A percentile compares a stretch with the other conserved stretches of the same genome.
Conservation (phyloP, 495 filamentous ascomycete species). For the Neurospora africana region DNA sequence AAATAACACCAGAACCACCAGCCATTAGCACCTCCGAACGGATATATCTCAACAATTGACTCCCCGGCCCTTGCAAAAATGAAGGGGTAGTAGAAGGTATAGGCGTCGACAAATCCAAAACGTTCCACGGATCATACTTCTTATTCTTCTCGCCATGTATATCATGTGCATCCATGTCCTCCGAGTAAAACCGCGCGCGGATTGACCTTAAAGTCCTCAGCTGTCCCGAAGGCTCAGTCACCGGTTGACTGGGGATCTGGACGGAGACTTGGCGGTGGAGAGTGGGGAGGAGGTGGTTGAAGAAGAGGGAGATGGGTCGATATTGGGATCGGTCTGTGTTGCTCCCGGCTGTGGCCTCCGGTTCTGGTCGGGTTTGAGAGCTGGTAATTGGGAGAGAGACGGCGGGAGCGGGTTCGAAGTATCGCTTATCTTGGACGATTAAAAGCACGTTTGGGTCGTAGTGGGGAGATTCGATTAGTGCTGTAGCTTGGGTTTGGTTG, state of each 20-base stretch:
- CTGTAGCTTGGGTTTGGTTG: background rate
- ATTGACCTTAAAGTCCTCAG: background rate
- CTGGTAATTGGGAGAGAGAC: background rate
- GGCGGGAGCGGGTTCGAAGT: background rate
- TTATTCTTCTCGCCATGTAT: background rate
- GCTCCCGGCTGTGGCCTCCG: background rate
- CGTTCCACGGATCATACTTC: background rate
- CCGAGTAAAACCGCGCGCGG: background rate
- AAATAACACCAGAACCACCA: background rate
- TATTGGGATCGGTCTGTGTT: background rate
- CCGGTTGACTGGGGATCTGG: background rate
- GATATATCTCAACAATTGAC: background rate
- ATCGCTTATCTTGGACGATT: background rate
- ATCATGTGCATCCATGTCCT: background rate
- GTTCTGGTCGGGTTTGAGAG: background rate
- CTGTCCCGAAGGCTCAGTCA: background rate
- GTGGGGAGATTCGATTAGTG: background rate
- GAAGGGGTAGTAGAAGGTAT: background rate
- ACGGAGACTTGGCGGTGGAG: background rate
- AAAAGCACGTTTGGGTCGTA: background rate
- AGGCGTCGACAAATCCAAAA: background rate
- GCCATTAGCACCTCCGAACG: background rate
- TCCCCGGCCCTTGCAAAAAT: background rate
- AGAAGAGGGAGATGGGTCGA: background rate
- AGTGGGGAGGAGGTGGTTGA: background rate